phyloP scores from a whole-genome alignment of 352 stramenopile genomes.

The Vaucheria bursata region DNA sequence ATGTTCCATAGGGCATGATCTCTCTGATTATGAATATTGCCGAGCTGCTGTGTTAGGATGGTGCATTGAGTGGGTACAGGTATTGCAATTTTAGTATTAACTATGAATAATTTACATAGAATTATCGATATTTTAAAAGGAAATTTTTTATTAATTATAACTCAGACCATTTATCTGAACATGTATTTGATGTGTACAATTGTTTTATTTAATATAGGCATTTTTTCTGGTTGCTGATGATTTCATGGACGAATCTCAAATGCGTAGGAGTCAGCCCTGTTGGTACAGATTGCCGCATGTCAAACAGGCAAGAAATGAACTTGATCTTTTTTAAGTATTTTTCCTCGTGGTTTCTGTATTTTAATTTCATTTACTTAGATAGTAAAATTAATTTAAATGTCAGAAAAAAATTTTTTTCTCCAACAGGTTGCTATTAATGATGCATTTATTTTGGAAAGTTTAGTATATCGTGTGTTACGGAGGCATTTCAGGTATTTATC shows the following conservation, averaged over 20 bases:
- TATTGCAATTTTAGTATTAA: background rate
- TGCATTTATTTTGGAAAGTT: constrained; percentile 84
- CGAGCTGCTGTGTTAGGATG: constrained; percentile 85
- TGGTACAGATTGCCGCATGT: constrained; percentile 79
- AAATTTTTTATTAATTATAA: too few species aligned
- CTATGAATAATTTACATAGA: too few species aligned
- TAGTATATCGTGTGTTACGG: constrained; percentile 72
- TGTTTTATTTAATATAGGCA: constrained; percentile 63
- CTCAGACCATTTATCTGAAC: too few species aligned
- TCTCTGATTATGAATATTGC: constrained; percentile 49
- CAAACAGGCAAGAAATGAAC: constrained; percentile 50
- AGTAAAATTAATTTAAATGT: too few species aligned
- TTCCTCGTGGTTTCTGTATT: too few species aligned
- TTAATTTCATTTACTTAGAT: too few species aligned
- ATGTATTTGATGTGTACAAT: too few species aligned
- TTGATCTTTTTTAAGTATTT: too few species aligned
- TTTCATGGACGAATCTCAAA: constrained; percentile 94
- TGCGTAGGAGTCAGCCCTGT: constrained; percentile 86
- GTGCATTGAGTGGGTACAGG: constrained; percentile 89
- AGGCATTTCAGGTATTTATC: constrained; percentile 63
- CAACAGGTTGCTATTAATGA: constrained; percentile 91
- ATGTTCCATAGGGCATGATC: constrained; percentile 21
- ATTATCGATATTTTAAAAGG: too few species aligned
- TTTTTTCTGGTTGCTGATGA: constrained; percentile 97
- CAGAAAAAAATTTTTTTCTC: too few species aligned